Conservation (phyloP, 768 basidiomycete genomes). For the Phylloporus sp. region DNA sequence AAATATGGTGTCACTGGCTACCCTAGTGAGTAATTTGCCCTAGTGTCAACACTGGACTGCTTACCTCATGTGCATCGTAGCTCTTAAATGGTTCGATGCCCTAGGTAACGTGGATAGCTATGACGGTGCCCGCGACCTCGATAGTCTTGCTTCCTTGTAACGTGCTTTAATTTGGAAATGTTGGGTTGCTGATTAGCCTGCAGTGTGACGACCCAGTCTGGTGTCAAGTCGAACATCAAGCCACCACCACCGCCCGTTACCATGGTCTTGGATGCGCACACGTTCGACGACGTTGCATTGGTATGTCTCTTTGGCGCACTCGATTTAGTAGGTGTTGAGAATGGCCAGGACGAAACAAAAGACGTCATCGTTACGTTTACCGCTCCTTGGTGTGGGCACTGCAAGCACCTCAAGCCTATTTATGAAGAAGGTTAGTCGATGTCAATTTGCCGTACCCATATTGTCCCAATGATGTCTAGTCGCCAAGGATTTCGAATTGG, state of each 20-base stretch:
- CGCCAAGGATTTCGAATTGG: constrained; percentile 72
- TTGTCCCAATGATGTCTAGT: constrained; percentile 39
- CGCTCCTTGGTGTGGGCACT: constrained; percentile 91
- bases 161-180: constrained; percentile 22
- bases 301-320: constrained; percentile 35
- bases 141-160: constrained; percentile 71
- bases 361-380: constrained; percentile 85
- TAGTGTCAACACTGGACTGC: not conserved
- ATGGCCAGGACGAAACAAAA: constrained; percentile 57
- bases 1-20: constrained; percentile 80
- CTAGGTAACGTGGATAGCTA: constrained; percentile 67
- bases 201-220: constrained; percentile 72
- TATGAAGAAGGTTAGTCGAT: constrained; percentile 65
- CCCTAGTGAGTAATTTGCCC: constrained; percentile 61
- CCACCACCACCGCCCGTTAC: constrained; percentile 75
- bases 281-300: constrained; percentile 73
- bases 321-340: not conserved
- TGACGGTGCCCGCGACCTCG: constrained; percentile 76
- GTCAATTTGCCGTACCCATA: not conserved
- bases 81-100: constrained; percentile 86
- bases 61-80: constrained; percentile 38
- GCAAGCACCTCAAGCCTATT: constrained; percentile 84
- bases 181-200: not conserved
- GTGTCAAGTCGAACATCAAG: constrained; percentile 85
- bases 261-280: constrained; percentile 60